Conservation (phyloP, 225 moss, liverwort and hornwort genomes). For the Thuidium tamariscinum region DNA sequence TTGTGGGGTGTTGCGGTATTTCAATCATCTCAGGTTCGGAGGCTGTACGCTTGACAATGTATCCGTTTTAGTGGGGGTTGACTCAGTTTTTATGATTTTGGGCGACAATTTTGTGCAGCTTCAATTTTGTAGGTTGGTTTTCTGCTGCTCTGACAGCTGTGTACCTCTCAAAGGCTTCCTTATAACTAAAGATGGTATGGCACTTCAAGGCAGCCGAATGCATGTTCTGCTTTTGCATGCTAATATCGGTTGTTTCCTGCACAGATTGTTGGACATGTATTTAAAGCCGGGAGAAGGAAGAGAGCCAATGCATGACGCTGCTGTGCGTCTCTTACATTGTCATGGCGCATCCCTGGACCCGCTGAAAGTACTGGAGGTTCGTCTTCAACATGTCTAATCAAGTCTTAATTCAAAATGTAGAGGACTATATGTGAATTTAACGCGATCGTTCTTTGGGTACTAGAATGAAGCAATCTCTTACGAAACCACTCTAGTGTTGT, state of each 20-base stretch:
- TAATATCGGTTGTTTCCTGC: not conserved
- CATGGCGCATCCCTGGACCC: slow-evolving; percentile 89
- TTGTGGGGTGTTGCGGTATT: not conserved
- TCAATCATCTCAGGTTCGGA: not conserved
- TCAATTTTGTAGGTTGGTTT: not conserved
- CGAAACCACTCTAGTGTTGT: not conserved
- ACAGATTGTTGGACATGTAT: slow-evolving; percentile 97
- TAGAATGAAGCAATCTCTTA: not conserved
- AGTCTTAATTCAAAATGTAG: not conserved
- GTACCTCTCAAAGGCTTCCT: not conserved
- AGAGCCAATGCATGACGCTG: slow-evolving; percentile 92
- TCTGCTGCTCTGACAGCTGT: not conserved
- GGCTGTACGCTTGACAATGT: too few species aligned
- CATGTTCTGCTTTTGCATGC: not conserved
- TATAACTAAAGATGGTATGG: not conserved
- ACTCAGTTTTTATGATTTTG: not conserved
- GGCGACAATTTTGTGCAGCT: not conserved
- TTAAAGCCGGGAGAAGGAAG: slow-evolving; percentile 84
- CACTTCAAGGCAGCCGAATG: not conserved
- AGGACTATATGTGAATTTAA: not conserved
- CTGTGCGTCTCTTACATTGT: slow-evolving; percentile 86
- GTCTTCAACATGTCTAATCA: not conserved
- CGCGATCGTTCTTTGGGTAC: not conserved
- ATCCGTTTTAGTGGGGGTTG: not conserved
- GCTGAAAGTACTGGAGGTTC: slow-evolving; percentile 90